Evolutionary conservation across 257 asterid genomes (phyloP), one percentile per base, ranked within the genome.

Genomic region (Forsythia viridissima): DNA sequence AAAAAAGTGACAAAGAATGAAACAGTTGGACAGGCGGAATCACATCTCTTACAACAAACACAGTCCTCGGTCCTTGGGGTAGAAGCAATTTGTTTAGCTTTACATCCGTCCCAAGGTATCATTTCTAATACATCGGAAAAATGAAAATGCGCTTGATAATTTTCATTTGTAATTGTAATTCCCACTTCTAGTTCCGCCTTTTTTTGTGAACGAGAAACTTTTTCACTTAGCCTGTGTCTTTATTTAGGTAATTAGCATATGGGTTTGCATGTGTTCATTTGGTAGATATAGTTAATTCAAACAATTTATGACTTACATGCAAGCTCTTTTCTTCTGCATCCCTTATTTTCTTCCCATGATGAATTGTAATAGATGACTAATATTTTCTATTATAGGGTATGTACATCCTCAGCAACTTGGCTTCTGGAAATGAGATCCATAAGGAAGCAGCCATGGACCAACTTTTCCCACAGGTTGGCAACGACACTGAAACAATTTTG

Each of bases 381-480:
- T 55, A 13, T 52, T 42, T 72, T 20, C 70, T 66, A 65, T 15
- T 79, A 30, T 85, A 95, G 99, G 96, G 88, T 38, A 88, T 93
- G 98, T 90, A 88, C 80, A 74, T 91, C 71, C 91, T 95, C 36
- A 82, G 85, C 87, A 95, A 95, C 67, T 85, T 92, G 80, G 93
- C 97, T 80, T 95, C 99, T 67, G 98, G 99, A 57, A 88, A 85
- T 80, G 99, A 92, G 85, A 85, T 81, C 82, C 99, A 93, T 83
- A 91, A 92, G 89, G 96, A 92, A 89, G 98, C 93, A 2, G 92
- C 93, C 72, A 91, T 95, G 97, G 82, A 77, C 77, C 85, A 86
- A 83, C 90, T 93, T 73, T 90, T 92, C 67, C 89, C 90, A 37
- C 78, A 81, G 67, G 78, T 78, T 40, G 80, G 82, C 55, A 83